phyloP scores from a whole-genome alignment of 1,139 yeast species.

The Pichia sp. region DNA sequence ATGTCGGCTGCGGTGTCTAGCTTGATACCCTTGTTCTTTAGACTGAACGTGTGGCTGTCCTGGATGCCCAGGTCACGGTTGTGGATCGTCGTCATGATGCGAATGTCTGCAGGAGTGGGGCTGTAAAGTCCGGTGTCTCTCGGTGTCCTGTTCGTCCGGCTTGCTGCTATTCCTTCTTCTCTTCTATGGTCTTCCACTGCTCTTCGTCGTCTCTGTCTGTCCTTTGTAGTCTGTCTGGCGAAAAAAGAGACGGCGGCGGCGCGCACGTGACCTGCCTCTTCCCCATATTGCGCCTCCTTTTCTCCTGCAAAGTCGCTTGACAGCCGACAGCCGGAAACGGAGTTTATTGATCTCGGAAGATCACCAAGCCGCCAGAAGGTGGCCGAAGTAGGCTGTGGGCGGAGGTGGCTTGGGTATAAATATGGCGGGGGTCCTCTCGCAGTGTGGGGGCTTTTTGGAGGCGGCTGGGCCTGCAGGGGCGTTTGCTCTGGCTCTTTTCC shows the following conservation, averaged over 20 bases:
- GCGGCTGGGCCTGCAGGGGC: no score
- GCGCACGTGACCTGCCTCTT: not conserved
- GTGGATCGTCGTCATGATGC: slow-evolving; percentile 32
- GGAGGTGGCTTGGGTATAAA: not conserved
- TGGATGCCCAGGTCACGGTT: slow-evolving; percentile 31
- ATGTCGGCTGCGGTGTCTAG: slow-evolving; percentile 73
- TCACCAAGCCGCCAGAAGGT: not conserved
- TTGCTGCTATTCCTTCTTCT: no score
- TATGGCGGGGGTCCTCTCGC: no score
- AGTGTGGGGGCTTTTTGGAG: no score
- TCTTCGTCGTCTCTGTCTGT: no score
- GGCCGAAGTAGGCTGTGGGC: not conserved
- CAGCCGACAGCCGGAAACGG: not conserved
- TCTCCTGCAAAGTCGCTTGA: not conserved
- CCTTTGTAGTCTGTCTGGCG: no score
- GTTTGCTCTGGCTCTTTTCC: no score
- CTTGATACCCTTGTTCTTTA: slow-evolving; percentile 75
- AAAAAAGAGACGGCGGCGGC: not conserved
- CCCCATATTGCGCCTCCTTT: not conserved
- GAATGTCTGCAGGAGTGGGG: not conserved
- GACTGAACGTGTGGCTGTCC: slow-evolving; percentile 38
- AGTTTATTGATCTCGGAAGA: not conserved
- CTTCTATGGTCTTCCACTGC: no score
- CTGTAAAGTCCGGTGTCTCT: no score
- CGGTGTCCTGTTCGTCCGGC: no score